Evolutionary conservation across 2,329 filamentous ascomycete genomes (phyloP).

Genomic region (Sporothrix dimorphospora): DNA sequence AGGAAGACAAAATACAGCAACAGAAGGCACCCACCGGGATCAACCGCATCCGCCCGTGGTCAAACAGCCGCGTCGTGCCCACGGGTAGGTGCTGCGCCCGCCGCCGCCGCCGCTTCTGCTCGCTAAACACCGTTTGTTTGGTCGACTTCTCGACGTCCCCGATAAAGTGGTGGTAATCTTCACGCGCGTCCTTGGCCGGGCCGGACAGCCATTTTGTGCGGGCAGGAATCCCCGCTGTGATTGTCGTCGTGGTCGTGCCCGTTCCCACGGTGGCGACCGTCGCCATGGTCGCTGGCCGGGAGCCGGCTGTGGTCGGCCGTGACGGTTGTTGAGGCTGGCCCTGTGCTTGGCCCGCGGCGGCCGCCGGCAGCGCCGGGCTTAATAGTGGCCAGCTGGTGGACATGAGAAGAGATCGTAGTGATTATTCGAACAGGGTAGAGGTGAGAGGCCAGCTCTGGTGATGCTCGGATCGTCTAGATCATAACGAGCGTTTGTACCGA

Average conservation of each 20-base stretch:
- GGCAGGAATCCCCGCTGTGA: not conserved
- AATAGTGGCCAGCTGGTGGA: slow-evolving; percentile 27
- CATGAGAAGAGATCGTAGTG: not conserved
- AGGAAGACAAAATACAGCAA: too few relatives aligned
- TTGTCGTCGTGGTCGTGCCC: not conserved
- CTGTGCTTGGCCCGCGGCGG: not conserved
- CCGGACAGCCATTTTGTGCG: not conserved
- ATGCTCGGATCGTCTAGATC: slow-evolving; percentile 16
- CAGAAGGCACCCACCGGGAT: slow-evolving; percentile 4
- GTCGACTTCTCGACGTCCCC: slow-evolving; percentile 23
- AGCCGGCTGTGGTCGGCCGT: not conserved
- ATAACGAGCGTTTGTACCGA: slow-evolving; percentile 2
- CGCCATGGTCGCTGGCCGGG: not conserved
- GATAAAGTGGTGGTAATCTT: slow-evolving; percentile 33
- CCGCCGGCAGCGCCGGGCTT: slow-evolving; percentile 10
- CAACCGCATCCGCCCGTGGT: slow-evolving; percentile 30
- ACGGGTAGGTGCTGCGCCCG: slow-evolving; percentile 23
- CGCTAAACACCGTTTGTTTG: not conserved
- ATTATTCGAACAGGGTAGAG: not conserved
- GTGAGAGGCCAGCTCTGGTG: not conserved
- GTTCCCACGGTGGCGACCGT: not conserved
- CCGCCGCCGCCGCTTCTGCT: not conserved
- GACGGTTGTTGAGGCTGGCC: not conserved
- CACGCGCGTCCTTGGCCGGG: slow-evolving; percentile 20
- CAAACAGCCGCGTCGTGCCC: slow-evolving; percentile 31